These are phyloP conservation scores for Tylopilus orsonianus DNA, from an alignment of 1,284 basidiomycete species.

Conservation along the genomic window DNA sequence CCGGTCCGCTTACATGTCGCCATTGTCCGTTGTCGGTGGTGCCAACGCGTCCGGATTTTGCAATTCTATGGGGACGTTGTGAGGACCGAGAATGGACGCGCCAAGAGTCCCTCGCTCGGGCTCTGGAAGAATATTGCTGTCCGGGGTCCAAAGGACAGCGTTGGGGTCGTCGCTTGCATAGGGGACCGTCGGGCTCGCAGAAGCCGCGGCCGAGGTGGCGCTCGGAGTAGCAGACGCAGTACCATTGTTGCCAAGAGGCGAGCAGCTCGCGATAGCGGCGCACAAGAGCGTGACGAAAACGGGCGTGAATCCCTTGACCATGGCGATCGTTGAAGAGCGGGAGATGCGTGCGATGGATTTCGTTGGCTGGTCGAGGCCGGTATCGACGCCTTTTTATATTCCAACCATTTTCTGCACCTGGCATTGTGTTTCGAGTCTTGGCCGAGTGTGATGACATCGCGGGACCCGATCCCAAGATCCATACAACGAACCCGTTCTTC, in stretches of 20 bases:
- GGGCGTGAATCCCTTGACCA: slow-evolving; percentile 5
- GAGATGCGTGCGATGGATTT: too few species aligned
- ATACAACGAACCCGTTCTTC: too few species aligned
- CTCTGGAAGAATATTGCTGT: slow-evolving; percentile 26
- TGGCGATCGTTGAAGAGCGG: background rate
- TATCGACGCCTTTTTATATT: too few species aligned
- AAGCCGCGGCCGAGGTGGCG: slow-evolving; percentile 7
- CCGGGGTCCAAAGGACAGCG: slow-evolving; percentile 28
- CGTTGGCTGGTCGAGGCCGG: too few species aligned
- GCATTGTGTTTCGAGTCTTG: too few species aligned
- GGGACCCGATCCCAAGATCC: too few species aligned
- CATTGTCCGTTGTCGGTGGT: slow-evolving; percentile 52
- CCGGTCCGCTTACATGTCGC: slow-evolving; percentile 31
- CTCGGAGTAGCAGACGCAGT: background rate
- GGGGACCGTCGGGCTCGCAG: slow-evolving; percentile 29
- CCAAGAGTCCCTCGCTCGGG: slow-evolving; percentile 40
- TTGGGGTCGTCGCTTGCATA: slow-evolving; percentile 32
- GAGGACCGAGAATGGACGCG: slow-evolving; percentile 45
- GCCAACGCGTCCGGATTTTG: slow-evolving; percentile 49
- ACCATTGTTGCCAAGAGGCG: background rate
- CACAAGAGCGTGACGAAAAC: slow-evolving; percentile 6
- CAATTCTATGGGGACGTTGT: slow-evolving; percentile 46
- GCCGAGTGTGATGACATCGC: too few species aligned
- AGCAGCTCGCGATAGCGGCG: slow-evolving; percentile 1
- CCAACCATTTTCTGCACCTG: too few species aligned